These are phyloP conservation scores for Polytolypa hystricis DNA, from an alignment of 2,329 filamentous ascomycete species.

Conservation along the genomic window DNA sequence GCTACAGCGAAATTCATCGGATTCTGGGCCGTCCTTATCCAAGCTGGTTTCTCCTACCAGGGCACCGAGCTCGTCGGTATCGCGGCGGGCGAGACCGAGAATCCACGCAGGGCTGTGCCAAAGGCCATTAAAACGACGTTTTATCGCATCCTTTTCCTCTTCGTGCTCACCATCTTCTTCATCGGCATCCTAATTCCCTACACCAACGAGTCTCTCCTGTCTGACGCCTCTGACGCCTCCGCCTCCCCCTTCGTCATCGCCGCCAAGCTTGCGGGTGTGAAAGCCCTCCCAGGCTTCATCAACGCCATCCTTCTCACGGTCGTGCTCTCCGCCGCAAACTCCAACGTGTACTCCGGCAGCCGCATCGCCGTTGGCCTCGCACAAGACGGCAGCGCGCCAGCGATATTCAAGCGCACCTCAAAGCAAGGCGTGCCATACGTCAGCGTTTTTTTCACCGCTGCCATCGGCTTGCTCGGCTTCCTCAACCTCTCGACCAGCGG, in stretches of 20 bases:
- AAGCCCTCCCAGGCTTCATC: slow-evolving; percentile 29
- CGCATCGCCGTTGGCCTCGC: slow-evolving; percentile 59
- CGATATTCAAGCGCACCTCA: slow-evolving; percentile 31
- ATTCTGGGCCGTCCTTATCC: slow-evolving; percentile 42
- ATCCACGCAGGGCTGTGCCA: slow-evolving; percentile 62
- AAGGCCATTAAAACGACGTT: slow-evolving; percentile 63
- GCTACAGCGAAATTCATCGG: slow-evolving; percentile 52
- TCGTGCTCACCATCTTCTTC: slow-evolving; percentile 43
- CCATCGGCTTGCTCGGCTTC: slow-evolving; percentile 56
- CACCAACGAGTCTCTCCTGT: slow-evolving; percentile 43
- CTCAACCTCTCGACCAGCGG: slow-evolving; percentile 56
- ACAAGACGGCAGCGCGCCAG: slow-evolving; percentile 34
- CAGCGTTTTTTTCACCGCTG: slow-evolving; percentile 33
- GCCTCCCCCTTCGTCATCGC: slow-evolving; percentile 36
- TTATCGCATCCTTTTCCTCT: slow-evolving; percentile 59
- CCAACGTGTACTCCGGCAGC: slow-evolving; percentile 39
- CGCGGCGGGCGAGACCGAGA: slow-evolving; percentile 64
- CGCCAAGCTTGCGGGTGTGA: slow-evolving; percentile 26
- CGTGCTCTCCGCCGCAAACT: slow-evolving; percentile 34
- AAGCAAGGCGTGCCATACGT: slow-evolving; percentile 35
- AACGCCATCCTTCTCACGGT: slow-evolving; percentile 34
- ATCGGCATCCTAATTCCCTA: slow-evolving; percentile 61
- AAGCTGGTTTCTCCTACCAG: slow-evolving; percentile 32
- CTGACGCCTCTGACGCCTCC: slow-evolving; percentile 18
- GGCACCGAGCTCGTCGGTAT: slow-evolving; percentile 68